A percentile compares a stretch with the other conserved stretches of the same genome.
phyloP scores from a whole-genome alignment of 108 stramenopile species.

The Nitzschia sp. region DNA sequence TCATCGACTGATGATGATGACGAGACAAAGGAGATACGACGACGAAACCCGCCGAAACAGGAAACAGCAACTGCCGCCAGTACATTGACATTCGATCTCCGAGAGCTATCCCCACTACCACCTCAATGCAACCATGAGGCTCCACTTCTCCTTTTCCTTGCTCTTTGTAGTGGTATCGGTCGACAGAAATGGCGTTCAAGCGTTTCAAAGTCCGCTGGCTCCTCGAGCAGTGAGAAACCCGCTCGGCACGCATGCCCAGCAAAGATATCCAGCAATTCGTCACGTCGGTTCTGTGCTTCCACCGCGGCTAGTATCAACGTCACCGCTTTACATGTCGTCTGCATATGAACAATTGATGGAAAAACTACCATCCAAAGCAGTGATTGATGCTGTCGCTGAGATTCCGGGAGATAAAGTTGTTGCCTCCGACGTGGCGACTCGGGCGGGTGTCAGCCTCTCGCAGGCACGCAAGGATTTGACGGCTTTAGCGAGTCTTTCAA shows the following conservation, averaged over 20 bases:
- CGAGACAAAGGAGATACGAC: too few relatives aligned
- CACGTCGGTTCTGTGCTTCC: neutral
- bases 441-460: constrained; percentile 75
- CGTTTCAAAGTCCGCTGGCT: neutral
- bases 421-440: constrained; percentile 63
- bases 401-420: constrained; percentile 38
- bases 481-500: constrained; percentile 66
- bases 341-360: constrained; percentile 57
- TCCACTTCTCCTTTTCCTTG: too few relatives aligned
- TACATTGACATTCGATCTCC: too few relatives aligned
- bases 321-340: constrained; percentile 8
- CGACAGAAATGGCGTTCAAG: neutral
- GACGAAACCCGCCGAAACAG: too few relatives aligned
- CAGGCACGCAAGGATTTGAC: constrained; percentile 75
- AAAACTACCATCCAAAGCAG: constrained; percentile 54
- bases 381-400: constrained; percentile 60
- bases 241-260: neutral
- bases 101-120: too few relatives aligned
- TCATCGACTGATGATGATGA: too few relatives aligned
- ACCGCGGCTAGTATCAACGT: neutral
- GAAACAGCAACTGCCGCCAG: too few relatives aligned
- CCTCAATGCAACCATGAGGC: too few relatives aligned
- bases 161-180: neutral
- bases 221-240: neutral
- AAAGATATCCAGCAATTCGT: neutral